Evolutionary conservation across 2,329 filamentous ascomycete species (phyloP).

Genomic region (Aspergillus fructus): DNA sequence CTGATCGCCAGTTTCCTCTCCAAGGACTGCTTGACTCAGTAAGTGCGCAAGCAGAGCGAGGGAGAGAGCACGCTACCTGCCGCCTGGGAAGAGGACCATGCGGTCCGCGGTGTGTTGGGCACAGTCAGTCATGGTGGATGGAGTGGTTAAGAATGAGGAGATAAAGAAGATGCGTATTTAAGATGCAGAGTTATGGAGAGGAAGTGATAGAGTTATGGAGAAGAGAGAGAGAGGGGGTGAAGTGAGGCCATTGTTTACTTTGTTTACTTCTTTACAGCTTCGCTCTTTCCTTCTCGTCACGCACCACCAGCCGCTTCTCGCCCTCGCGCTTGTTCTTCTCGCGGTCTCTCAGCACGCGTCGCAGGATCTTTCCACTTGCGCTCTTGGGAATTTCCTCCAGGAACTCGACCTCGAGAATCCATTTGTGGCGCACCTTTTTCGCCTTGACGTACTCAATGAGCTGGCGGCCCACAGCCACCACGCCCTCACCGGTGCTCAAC

Average conservation of each 20-base stretch:
- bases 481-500: not conserved
- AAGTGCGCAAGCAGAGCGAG: not conserved
- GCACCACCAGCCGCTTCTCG: conserved; percentile 15
- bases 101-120: conserved; percentile 1
- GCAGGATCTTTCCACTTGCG: conserved; percentile 71
- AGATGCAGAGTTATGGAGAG: too few species aligned
- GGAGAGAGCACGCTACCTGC: not conserved
- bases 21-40: not conserved
- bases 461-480: conserved; percentile 36
- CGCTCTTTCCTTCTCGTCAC: conserved; percentile 8
- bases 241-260: not conserved
- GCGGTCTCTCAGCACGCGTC: conserved; percentile 56
- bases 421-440: conserved; percentile 59
- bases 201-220: too few species aligned
- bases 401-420: conserved; percentile 39
- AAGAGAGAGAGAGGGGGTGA: not conserved
- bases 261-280: conserved; percentile 13
- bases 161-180: not conserved
- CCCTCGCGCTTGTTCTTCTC: conserved; percentile 4
- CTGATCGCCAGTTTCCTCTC: conserved; percentile 2
- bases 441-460: conserved; percentile 62
- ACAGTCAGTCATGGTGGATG: conserved; percentile 2
- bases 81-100: conserved; percentile 2
- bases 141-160: not conserved
- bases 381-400: conserved; percentile 65